phyloP scores from a whole-genome alignment of 2,329 filamentous ascomycete genomes.

The Cryphonectria radicalis region DNA sequence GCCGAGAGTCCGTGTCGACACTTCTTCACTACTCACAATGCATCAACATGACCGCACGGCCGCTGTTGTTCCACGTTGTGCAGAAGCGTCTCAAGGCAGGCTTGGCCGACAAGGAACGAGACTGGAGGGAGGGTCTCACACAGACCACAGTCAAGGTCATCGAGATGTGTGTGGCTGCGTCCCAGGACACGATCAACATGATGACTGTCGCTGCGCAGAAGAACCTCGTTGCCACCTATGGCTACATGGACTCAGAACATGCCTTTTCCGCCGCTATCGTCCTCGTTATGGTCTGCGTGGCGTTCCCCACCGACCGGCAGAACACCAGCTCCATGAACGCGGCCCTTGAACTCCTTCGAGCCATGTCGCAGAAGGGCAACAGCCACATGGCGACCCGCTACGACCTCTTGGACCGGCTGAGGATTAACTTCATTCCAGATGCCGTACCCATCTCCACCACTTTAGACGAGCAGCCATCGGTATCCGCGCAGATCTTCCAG shows the following conservation, averaged over 20 bases:
- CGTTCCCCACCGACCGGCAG: slow-evolving; percentile 50
- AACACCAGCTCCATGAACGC: slow-evolving; percentile 51
- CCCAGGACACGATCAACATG: slow-evolving; percentile 52
- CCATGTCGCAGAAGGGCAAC: slow-evolving; percentile 58
- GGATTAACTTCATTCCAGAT: slow-evolving; percentile 34
- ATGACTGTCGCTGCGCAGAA: slow-evolving; percentile 54
- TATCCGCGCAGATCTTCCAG: background rate
- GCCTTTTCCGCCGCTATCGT: slow-evolving; percentile 58
- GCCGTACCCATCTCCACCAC: background rate
- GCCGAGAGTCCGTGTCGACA: slow-evolving; percentile 55
- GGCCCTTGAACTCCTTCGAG: slow-evolving; percentile 49
- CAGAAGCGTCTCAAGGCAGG: slow-evolving; percentile 49
- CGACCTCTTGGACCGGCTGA: slow-evolving; percentile 39
- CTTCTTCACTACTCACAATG: slow-evolving; percentile 61
- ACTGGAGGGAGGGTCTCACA: slow-evolving; percentile 53
- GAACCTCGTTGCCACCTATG: slow-evolving; percentile 58
- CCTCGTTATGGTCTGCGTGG: slow-evolving; percentile 58
- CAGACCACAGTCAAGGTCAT: slow-evolving; percentile 54
- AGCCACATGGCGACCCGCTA: slow-evolving; percentile 48
- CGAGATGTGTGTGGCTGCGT: slow-evolving; percentile 56
- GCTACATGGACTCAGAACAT: slow-evolving; percentile 62
- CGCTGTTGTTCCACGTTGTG: slow-evolving; percentile 57
- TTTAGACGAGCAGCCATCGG: background rate
- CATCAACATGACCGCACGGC: slow-evolving; percentile 60
- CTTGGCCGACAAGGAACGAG: slow-evolving; percentile 39